Conservation (phyloP, 169 alveolate genomes). For the Plasmodium fragile region DNA sequence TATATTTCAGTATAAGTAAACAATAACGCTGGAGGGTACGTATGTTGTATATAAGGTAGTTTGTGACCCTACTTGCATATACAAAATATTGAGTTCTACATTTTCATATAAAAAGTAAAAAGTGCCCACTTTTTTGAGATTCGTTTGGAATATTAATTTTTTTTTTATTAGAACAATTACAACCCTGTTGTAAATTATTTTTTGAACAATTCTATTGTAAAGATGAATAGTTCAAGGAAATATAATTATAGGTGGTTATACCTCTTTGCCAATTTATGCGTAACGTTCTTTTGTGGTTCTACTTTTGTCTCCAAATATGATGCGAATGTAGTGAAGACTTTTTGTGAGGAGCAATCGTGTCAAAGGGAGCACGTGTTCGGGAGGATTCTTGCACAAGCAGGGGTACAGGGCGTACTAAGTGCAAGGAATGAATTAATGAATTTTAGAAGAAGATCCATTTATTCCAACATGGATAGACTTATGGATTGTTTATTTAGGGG, state of each 20-base stretch:
- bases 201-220: not conserved
- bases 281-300: not conserved
- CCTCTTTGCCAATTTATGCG: not conserved
- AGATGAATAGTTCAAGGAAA: conserved; percentile 12
- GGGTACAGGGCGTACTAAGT: conserved; percentile 6
- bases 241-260: not conserved
- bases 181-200: not conserved
- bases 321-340: not conserved
- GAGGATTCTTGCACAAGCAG: not conserved
- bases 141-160: not conserved
- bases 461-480: conserved; percentile 17
- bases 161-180: not conserved
- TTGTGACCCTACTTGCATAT: not conserved
- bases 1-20: not conserved
- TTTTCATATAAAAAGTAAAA: too few relatives aligned
- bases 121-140: not conserved
- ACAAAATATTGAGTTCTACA: not conserved
- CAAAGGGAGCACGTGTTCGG: not conserved
- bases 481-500: conserved; percentile 50
- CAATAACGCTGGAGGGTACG: not conserved
- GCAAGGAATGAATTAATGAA: conserved; percentile 17
- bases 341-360: not conserved
- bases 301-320: not conserved
- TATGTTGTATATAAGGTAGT: too few relatives aligned
- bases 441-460: conserved; percentile 24